Conservation (phyloP, 768 basidiomycete genomes). For the Tulasnella calospora region DNA sequence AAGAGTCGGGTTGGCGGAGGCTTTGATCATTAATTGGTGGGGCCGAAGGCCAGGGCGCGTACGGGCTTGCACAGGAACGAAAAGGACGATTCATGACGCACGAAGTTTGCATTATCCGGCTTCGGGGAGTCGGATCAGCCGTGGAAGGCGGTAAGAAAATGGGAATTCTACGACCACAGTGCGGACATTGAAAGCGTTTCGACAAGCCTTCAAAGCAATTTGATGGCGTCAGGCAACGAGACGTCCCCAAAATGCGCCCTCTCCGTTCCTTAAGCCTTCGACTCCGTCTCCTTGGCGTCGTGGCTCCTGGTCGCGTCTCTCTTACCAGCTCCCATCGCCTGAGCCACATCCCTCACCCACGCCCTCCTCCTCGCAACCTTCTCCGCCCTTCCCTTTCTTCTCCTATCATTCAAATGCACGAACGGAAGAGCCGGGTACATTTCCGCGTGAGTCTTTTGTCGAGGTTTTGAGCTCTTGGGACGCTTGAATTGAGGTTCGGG, state of each 20-base stretch:
- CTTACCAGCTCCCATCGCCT: background rate
- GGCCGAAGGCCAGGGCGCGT: too few relatives aligned
- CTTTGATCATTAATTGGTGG: too few relatives aligned
- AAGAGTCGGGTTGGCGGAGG: background rate
- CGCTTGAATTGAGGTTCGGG: slow-evolving; percentile 3
- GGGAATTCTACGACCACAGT: too few relatives aligned
- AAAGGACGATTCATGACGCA: background rate
- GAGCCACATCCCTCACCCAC: background rate
- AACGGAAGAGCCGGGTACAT: slow-evolving; percentile 7
- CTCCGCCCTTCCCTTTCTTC: background rate
- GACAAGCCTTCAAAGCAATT: too few relatives aligned
- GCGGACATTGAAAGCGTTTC: too few relatives aligned
- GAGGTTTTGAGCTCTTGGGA: background rate
- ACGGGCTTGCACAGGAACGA: too few relatives aligned
- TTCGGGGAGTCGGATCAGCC: background rate
- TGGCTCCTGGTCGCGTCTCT: background rate
- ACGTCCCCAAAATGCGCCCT: too few relatives aligned
- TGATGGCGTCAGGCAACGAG: too few relatives aligned
- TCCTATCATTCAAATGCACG: slow-evolving; percentile 13
- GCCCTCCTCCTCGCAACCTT: background rate
- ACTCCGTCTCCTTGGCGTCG: background rate
- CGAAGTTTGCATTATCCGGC: background rate
- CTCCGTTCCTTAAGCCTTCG: background rate
- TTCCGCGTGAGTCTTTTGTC: slow-evolving; percentile 10
- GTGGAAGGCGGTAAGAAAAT: background rate